phyloP scores from a whole-genome alignment of 345 rosid genomes.

The Barbarea vulgaris region DNA sequence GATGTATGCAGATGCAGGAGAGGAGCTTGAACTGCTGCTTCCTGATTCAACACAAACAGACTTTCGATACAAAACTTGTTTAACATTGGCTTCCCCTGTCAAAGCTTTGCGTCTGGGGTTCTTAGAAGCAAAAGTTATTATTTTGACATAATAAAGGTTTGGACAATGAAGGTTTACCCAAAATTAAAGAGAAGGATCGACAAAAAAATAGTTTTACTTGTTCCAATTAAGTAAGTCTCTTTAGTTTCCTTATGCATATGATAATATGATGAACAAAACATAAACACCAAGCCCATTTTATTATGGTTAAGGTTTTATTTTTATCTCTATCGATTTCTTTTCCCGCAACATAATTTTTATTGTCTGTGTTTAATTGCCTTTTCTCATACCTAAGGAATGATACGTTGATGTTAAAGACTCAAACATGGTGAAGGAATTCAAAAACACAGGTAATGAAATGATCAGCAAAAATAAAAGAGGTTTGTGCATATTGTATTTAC shows the following conservation, averaged over 20 bases:
- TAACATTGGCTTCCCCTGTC: constrained; percentile 4
- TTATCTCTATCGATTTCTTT: neutral
- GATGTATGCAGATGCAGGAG: constrained; percentile 58
- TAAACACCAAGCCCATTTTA: neutral
- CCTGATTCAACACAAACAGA: constrained; percentile 45
- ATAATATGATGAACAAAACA: neutral
- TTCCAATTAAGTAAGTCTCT: neutral
- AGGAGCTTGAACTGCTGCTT: constrained; percentile 55
- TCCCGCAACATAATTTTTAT: neutral
- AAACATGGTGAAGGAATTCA: no score
- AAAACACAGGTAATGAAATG: no score
- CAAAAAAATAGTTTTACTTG: neutral
- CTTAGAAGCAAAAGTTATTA: neutral
- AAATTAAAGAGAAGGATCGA: no score
- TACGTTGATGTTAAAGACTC: neutral
- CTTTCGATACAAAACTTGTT: neutral
- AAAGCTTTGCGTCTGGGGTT: neutral
- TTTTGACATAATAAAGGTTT: constrained; percentile 11
- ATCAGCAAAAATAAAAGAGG: no score
- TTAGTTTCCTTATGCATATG: neutral
- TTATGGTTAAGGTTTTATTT: neutral
- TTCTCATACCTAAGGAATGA: neutral
- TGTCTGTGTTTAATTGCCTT: no score
- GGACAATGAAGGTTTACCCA: no score
- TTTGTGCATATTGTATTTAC: no score